Conservation (phyloP, 768 basidiomycete species). For the Tephrocybe sp. region DNA sequence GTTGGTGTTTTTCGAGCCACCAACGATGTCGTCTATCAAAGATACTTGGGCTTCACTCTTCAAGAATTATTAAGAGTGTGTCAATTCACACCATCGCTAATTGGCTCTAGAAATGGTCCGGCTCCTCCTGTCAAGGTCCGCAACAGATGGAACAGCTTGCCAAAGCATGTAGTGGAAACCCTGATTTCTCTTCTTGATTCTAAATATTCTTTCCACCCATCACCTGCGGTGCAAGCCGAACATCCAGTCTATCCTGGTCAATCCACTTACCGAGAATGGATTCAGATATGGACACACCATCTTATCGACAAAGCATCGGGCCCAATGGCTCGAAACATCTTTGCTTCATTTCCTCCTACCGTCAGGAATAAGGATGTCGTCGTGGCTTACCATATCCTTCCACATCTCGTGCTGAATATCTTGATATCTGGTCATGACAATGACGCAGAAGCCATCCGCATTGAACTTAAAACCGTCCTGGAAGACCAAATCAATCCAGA, state of each 20-base stretch:
- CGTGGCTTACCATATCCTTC: constrained; percentile 90
- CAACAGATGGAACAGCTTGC: constrained; percentile 74
- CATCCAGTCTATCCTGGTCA: constrained; percentile 80
- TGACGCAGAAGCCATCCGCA: constrained; percentile 61
- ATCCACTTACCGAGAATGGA: constrained; percentile 93
- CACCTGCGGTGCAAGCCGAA: constrained; percentile 32
- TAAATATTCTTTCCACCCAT: constrained; percentile 53
- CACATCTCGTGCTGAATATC: constrained; percentile 86
- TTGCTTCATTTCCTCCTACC: constrained; percentile 73
- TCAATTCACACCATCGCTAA: constrained; percentile 75
- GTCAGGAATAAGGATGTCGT: constrained; percentile 87
- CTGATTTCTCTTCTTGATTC: constrained; percentile 80
- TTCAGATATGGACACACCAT: constrained; percentile 83
- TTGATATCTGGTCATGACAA: constrained; percentile 70
- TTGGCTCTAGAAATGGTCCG: constrained; percentile 46
- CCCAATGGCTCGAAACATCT: constrained; percentile 60
- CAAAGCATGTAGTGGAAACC: constrained; percentile 82
- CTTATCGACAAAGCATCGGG: constrained; percentile 69
- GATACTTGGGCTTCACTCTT: constrained; percentile 83
- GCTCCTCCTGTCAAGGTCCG: constrained; percentile 65
- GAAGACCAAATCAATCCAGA: constrained; percentile 76
- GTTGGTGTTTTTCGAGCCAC: constrained; percentile 91
- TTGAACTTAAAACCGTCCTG: constrained; percentile 78
- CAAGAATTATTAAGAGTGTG: constrained; percentile 90
- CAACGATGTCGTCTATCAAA: constrained; percentile 91